Base-by-base conservation (phyloP, 2,329 filamentous ascomycete genomes). In the Fusarium acutatum region DNA sequence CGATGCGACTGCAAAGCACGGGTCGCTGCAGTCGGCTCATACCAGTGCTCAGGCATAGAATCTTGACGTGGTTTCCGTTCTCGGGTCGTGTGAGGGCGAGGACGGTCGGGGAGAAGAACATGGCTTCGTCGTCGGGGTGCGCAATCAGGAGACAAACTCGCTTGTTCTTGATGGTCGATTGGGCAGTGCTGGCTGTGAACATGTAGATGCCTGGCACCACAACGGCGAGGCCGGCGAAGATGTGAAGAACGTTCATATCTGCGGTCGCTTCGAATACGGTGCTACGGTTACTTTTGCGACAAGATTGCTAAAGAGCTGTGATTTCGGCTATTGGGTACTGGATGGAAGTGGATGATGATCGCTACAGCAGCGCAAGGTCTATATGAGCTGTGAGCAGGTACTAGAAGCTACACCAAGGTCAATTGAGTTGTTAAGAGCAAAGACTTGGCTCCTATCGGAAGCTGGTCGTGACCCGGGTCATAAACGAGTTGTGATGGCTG, bases 121-220 rank as follows among this genome's bases (percentile, higher is more conserved):
- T 99, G 82, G 96, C 96, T 86, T 99, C 96, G 79, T 99, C 96
- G 83, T 99, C 96, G 0, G 96, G 96, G 84, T 99, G 96, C 28
- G 96, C 96, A 79, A 99, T 98, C 62, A 99, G 87, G 60, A 99
- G 89, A 81, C 94, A 93, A 80, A 99, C 94, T 79, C 94, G 91
- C 87, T 97, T 97, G 85, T 94, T 92, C 76, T 86, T 87, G 72
- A 98, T 85, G 49, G 85, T 83, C 32, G 83, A 77, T 69, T 84
- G 83, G 46, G 86, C 81, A n/a, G 85, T 79, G 46, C 83, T 82
- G 32, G 83, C 84, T 7, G 86, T 85, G 81, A 87, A 88, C 71
- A 85, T 84, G 83, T 90, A 90, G 53, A 90, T 80, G 61, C 85
- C 79, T 6, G 88, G 87, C 54, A 88, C 74, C 73, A 86, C 77